Evolutionary conservation across 164 flowering plant genomes (phyloP), one percentile per base, ranked within the genome.

Genomic region (Magnolia changhungtana): DNA sequence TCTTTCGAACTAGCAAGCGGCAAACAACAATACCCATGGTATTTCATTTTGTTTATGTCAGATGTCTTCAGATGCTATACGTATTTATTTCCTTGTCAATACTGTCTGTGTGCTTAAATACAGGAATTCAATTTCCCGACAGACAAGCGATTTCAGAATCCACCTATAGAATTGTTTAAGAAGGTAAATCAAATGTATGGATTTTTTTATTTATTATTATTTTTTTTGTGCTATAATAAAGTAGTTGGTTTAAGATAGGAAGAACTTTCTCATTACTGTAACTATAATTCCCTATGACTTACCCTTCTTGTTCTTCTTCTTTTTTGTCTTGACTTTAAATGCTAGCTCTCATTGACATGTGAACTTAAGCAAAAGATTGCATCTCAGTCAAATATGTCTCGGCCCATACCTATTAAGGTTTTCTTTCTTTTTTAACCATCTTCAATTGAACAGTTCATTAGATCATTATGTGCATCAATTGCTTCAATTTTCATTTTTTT

Each of bases 61-160:
- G 63, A 71, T 73, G 24, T 16, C 72, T 58, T 73, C n/a, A 27
- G 67, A 20, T 70, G 64, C 20, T 67, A 11, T 75, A 18, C 13
- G 69, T 59, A 4, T 29, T 72, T 14, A 37, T 58, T 74, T 37
- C 72, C 21, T 50, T 69, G 29, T 45, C 19, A 16, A 27, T 69
- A 50, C 16, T 31, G 1, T 37, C 13, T 77, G 71, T 77, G 76
- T 10, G 29, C 45, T 77, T 67, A 14, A 55, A 7, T 78, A 20
- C 83, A 93, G 99, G 97, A 87, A 74, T 92, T 92, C 78, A 88
- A 85, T 76, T 90, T 92, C 66, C 87, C 87, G 19, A 85, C 89
- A 0, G 92, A 83, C 71, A 92, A 87, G 86, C 89, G 89, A 76
- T 77, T 64, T 74, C 92, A 82, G 55, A 80, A 86, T 80, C 90